A percentile compares a stretch with the other conserved stretches of the same genome.
Evolutionary conservation across 768 basidiomycete species (phyloP).

Genomic region (Pholiota molesta): DNA sequence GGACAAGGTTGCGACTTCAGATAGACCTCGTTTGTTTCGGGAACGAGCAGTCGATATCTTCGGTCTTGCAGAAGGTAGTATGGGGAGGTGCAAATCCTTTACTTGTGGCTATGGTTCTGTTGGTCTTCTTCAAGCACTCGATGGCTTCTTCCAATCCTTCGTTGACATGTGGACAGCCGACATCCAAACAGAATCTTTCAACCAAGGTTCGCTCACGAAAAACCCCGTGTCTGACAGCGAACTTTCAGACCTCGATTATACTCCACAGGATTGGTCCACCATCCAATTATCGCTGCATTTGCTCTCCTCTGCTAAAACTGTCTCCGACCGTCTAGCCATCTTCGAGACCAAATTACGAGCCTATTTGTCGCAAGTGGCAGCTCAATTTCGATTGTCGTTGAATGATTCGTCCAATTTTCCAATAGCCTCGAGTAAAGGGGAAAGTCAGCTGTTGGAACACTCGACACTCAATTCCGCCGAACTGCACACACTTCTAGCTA

Average conservation of each 20-base stretch:
- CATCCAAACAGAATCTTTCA: conserved; percentile 41
- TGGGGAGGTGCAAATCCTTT: conserved; percentile 73
- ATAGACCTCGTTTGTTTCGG: conserved; percentile 66
- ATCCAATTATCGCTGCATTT: conserved; percentile 86
- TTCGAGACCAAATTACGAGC: conserved; percentile 76
- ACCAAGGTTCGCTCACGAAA: conserved; percentile 30
- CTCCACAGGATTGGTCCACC: conserved; percentile 83
- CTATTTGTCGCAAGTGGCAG: conserved; percentile 60
- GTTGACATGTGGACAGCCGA: conserved; percentile 64
- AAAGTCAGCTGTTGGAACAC: conserved; percentile 76
- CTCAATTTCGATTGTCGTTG: conserved; percentile 57
- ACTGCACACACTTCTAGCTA: conserved; percentile 63
- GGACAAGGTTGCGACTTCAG: conserved; percentile 39
- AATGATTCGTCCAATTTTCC: conserved; percentile 56
- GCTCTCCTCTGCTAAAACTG: conserved; percentile 75
- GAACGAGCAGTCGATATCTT: conserved; percentile 81
- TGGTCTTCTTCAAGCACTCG: conserved; percentile 75
- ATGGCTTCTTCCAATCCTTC: conserved; percentile 72
- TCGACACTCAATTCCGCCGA: conserved; percentile 84
- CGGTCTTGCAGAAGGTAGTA: conserved; percentile 76
- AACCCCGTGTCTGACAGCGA: conserved; percentile 53
- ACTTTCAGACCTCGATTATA: conserved; percentile 83
- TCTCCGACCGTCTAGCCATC: conserved; percentile 63
- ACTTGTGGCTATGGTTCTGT: conserved; percentile 88
- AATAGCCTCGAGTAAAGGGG: conserved; percentile 65